Evolutionary conservation across 2,329 filamentous ascomycete species (phyloP), one percentile per base, ranked within the genome.

Genomic region (Aureobasidium sp.): DNA sequence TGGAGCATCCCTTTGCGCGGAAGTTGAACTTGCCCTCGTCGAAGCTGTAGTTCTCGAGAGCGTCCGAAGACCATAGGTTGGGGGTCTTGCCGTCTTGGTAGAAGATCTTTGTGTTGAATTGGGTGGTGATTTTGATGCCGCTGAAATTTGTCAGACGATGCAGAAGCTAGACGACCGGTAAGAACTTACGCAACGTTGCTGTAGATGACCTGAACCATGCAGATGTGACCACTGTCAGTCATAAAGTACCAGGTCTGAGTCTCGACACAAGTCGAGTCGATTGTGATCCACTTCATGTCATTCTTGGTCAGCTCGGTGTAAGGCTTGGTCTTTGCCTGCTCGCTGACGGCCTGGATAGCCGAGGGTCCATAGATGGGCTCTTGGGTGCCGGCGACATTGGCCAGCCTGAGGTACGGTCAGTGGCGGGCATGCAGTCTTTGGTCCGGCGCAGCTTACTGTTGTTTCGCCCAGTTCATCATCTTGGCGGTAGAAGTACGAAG

Each of bases 401-500:
- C 82, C 72, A 85, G 77, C 69, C 82, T 57, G 63, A 52, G 50
- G 41, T 51, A 47, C 62, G 62, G 51, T 65, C 48, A 64, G 57
- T 44, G 64, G 56, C 37, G n/a, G 41, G 36, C 13, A 13, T 29
- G 53, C 52, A 34, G 57, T 50, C 34, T 46, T 59, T 34, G 56
- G 34, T 59, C 32, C 53, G 56, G 66, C 57, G 64, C 61, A 60
- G 79, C 89, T 78, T 81, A 94, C 91, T 88, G 86, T 78, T 93
- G 88, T 79, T 96, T 94, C 70, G 92, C 87, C 92, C 92, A 97
- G 81, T 91, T 94, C 81, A 96, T 92, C 87, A 90, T 94, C 76
- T 72, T 83, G 75, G 69, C 60, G 51, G 48, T 34, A 8, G 50
- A 27, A 59, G 36, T 47, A 36, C 32, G 17, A 27, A 2, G 36